A percentile compares a stretch with the other conserved stretches of the same genome.
Conservation (phyloP, 352 stramenopile genomes). For the Phytophthora fragariae region DNA sequence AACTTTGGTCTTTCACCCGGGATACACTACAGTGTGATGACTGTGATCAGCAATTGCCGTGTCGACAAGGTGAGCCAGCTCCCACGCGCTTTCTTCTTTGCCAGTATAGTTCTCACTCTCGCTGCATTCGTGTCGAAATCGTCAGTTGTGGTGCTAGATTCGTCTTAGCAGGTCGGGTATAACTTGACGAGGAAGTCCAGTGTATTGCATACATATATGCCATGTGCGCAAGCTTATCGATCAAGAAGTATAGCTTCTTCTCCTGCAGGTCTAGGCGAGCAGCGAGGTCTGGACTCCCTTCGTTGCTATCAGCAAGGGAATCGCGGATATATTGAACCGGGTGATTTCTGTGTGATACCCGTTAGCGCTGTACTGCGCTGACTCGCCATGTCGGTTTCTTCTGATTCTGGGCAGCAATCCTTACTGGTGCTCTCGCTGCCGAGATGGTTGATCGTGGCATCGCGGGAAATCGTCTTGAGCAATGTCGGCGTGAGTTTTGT, state of each 20-base stretch:
- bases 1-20: too few species aligned
- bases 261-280: conserved; percentile 22
- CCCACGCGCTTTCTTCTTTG: conserved; percentile 26
- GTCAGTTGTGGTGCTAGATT: conserved; percentile 9
- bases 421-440: conserved; percentile 7
- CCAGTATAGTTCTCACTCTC: conserved; percentile 17
- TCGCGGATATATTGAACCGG: background rate
- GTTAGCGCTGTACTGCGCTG: conserved; percentile 10
- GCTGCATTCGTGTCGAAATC: conserved; percentile 30
- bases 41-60: conserved; percentile 34
- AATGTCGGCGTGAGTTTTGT: conserved; percentile 25
- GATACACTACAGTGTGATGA: conserved; percentile 33
- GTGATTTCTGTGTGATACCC: conserved; percentile 11
- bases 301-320: background rate
- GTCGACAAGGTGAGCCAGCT: conserved; percentile 40
- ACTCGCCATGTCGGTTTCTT: conserved; percentile 20
- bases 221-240: conserved; percentile 12
- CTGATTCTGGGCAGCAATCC: conserved; percentile 23
- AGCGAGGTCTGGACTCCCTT: conserved; percentile 5
- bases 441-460: conserved; percentile 30
- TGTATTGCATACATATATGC: background rate
- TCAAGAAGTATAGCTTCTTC: conserved; percentile 29
- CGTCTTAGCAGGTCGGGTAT: conserved; percentile 45
- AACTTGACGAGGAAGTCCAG: conserved; percentile 31
- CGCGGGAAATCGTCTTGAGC: conserved; percentile 26